Percentiles rank a stretch among this genome's conserved stretches.
phyloP scores from a whole-genome alignment of 1,284 basidiomycete species.

The Puccinia sorghi region DNA sequence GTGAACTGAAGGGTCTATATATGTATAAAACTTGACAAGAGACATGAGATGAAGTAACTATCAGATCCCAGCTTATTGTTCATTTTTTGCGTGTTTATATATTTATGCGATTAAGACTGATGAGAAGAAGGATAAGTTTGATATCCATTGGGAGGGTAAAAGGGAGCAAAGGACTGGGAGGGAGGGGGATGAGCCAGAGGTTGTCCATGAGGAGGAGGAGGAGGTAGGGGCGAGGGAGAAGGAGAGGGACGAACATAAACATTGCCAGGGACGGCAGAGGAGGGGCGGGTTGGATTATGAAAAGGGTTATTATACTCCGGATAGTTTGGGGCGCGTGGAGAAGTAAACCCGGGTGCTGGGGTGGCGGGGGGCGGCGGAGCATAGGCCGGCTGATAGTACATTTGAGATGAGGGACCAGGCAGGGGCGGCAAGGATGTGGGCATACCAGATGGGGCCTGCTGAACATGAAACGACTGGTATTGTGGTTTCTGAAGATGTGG shows the following conservation, averaged over 20 bases:
- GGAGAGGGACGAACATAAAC: conserved; percentile 16
- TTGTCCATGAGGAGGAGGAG: conserved; percentile 34
- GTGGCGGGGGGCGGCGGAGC: background rate
- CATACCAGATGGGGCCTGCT: background rate
- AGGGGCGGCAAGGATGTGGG: conserved; percentile 8
- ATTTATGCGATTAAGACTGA: background rate
- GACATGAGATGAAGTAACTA: no score
- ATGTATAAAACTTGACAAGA: no score
- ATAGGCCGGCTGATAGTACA: conserved; percentile 16
- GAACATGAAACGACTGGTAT: conserved; percentile 18
- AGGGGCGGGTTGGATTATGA: background rate
- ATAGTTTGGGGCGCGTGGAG: conserved; percentile 2
- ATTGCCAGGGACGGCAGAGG: conserved; percentile 13
- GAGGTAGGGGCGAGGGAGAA: conserved; percentile 19
- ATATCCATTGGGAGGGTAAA: conserved; percentile 14
- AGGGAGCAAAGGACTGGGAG: background rate
- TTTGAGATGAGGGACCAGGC: background rate
- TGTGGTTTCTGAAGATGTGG: conserved; percentile 3
- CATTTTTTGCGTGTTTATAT: no score
- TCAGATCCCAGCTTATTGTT: background rate
- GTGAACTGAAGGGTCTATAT: no score
- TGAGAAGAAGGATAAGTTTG: conserved; percentile 7
- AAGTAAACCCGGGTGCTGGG: background rate
- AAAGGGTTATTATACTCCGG: conserved; percentile 15
- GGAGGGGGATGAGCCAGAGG: background rate